Evolutionary conservation across 2,329 filamentous ascomycete species (phyloP), one percentile per base, ranked within the genome.

Genomic region (Colletotrichum phormii): DNA sequence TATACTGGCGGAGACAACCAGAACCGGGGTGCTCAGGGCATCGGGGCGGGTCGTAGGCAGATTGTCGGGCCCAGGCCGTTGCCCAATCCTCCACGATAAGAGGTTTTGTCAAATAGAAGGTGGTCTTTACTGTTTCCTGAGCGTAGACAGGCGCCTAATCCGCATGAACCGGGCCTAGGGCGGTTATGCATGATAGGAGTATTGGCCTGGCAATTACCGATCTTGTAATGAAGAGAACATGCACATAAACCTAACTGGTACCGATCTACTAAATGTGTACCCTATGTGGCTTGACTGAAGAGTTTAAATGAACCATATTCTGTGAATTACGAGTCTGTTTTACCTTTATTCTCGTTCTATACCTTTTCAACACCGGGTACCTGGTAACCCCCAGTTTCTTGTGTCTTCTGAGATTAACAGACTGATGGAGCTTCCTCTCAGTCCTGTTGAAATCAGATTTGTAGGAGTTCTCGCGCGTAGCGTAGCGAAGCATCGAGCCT

Each of bases 21-120:
- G 85, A 95, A 95, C 78, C 88, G 87, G 74, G 92, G 91, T 1
- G 80, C 80, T 3, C 85, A 90, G 74, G 92, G 92, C 2, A 93
- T 92, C 72, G 92, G 94, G 53, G 90, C 91, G 1, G 91, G 91
- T 0, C 86, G 92, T 79, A 88, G 94, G 79, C 93, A 94, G 84
- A 95, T 96, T 81, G 91, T 94, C n/a, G 94, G 94, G 12, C 93
- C 93, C 0, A 86, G 93, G 79, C 92, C 93, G 60, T 84, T 92
- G 77, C 90, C 90, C 24, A 74, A 74, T 24, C 24, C 51, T 11
- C 70, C 70, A 22, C 70, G 70, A 5, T 72, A 42, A 63, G n/a
- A 22, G 29, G 11, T 35, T 57, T 63, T 63, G 33, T 22, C 13
- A 13, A 13, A 37, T 53, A 11, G 33, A 60, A 31, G 31, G 53